These are phyloP conservation scores for Moniliella sp. DNA, from an alignment of 1,284 basidiomycete genomes.

Conservation along the genomic window DNA sequence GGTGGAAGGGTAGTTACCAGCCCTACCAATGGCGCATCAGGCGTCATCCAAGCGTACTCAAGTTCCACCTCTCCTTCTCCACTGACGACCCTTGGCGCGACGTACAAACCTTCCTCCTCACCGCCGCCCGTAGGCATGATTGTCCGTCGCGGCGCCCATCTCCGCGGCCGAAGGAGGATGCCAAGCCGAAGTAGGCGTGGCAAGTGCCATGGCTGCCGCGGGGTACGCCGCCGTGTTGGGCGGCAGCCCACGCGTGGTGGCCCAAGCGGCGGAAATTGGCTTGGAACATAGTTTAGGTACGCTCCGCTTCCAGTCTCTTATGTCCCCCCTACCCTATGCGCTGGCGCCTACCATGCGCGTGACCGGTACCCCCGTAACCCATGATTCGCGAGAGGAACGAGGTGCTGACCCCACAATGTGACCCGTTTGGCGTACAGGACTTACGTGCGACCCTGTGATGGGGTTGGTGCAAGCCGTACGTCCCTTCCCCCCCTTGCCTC, in stretches of 20 bases:
- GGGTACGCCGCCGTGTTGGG: constrained; percentile 62
- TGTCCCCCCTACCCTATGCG: no score
- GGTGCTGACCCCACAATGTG: no score
- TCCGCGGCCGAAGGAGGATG: constrained; percentile 56
- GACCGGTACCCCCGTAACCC: no score
- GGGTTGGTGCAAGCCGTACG: no score
- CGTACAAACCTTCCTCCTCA: constrained; percentile 62
- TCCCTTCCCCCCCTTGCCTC: no score
- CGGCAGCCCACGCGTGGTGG: constrained; percentile 35
- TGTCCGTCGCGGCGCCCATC: constrained; percentile 87
- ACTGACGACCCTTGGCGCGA: constrained; percentile 69
- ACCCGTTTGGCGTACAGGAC: no score
- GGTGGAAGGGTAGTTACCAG: constrained; percentile 84
- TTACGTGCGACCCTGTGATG: constrained; percentile 73
- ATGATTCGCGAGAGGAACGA: no score
- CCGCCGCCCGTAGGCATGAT: constrained; percentile 73
- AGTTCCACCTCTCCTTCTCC: constrained; percentile 72
- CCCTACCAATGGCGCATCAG: constrained; percentile 53
- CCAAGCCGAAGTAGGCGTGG: constrained; percentile 42
- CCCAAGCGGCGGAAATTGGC: constrained; percentile 76
- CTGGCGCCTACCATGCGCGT: no score
- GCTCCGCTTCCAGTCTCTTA: no score
- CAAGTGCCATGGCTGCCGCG: constrained; percentile 72
- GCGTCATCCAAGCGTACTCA: constrained; percentile 70
- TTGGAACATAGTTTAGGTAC: constrained; percentile 41